Conservation (phyloP, 805 yeast species). For the Teunomyces pallodes region DNA sequence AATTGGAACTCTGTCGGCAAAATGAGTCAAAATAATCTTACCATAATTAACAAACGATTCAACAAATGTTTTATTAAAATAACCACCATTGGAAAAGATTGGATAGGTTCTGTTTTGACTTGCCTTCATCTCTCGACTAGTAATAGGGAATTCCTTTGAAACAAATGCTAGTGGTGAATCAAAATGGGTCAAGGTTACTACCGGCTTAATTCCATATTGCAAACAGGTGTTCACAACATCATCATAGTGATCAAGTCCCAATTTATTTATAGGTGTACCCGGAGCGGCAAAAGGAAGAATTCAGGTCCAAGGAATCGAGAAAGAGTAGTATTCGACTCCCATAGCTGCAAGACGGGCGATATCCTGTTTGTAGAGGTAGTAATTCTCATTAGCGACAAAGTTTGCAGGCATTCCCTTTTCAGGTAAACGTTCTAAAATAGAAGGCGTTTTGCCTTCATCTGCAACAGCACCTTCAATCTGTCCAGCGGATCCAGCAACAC, state of each 20-base stretch:
- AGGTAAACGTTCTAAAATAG: slow-evolving; percentile 22
- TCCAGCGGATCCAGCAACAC: slow-evolving; percentile 34
- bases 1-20: slow-evolving; percentile 25
- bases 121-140: not conserved
- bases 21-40: slow-evolving; percentile 25
- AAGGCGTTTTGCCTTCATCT: slow-evolving; percentile 30
- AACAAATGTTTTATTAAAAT: slow-evolving; percentile 20
- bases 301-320: slow-evolving; percentile 34
- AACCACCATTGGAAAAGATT: slow-evolving; percentile 22
- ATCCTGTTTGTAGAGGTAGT: slow-evolving; percentile 32
- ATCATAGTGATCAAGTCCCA: slow-evolving; percentile 23
- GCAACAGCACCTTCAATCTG: slow-evolving; percentile 37
- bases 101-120: slow-evolving; percentile 3
- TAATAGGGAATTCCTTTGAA: not conserved
- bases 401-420: slow-evolving; percentile 15
- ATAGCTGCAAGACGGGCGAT: slow-evolving; percentile 27
- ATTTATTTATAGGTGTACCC: slow-evolving; percentile 10
- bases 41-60: slow-evolving; percentile 32
- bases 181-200: slow-evolving; percentile 33
- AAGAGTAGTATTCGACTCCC: slow-evolving; percentile 29
- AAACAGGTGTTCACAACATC: slow-evolving; percentile 17
- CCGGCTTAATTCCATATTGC: slow-evolving; percentile 21
- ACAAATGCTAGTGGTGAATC: slow-evolving; percentile 23
- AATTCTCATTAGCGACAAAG: slow-evolving; percentile 26
- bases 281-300: slow-evolving; percentile 29